Evolutionary conservation across 495 filamentous ascomycete genomes (phyloP).

Genomic region (Daldinia childiae): DNA sequence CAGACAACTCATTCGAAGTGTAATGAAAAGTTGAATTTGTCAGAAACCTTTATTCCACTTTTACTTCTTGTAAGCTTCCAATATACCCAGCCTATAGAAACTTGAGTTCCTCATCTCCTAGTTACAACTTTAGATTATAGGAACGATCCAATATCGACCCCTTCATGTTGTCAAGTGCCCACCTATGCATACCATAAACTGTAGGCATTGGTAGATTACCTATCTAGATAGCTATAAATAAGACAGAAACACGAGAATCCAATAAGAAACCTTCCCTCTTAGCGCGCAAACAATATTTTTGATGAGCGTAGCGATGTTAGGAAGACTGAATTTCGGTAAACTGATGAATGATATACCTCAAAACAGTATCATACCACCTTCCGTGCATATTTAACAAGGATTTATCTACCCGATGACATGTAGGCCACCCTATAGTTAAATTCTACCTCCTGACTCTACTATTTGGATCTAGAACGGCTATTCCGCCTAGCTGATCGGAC

Average conservation of each 20-base stretch:
- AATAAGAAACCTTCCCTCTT: too few relatives aligned
- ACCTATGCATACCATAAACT: too few relatives aligned
- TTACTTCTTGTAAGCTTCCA: too few relatives aligned
- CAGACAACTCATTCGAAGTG: too few relatives aligned
- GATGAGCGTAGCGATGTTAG: not conserved
- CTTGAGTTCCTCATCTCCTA: too few relatives aligned
- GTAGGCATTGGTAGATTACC: not conserved
- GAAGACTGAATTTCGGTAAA: not conserved
- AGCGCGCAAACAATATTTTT: not conserved
- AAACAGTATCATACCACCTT: not conserved
- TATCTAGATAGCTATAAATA: not conserved
- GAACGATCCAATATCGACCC: too few relatives aligned
- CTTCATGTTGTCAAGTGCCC: too few relatives aligned
- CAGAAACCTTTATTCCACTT: too few relatives aligned
- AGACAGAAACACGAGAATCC: too few relatives aligned
- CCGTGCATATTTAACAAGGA: not conserved
- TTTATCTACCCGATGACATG: not conserved
- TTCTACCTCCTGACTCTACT: not conserved
- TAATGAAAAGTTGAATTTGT: too few relatives aligned
- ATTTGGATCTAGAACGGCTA: not conserved
- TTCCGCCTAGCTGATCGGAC: slow-evolving; percentile 7
- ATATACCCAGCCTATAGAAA: too few relatives aligned
- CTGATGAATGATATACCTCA: not conserved
- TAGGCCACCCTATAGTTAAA: not conserved
- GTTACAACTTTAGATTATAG: too few relatives aligned